Percentiles rank a stretch among this genome's conserved stretches.
These are phyloP conservation scores for Aegilops umbellulata DNA, from an alignment of 176 grass and related monocot genomes.

Conservation along the genomic window DNA sequence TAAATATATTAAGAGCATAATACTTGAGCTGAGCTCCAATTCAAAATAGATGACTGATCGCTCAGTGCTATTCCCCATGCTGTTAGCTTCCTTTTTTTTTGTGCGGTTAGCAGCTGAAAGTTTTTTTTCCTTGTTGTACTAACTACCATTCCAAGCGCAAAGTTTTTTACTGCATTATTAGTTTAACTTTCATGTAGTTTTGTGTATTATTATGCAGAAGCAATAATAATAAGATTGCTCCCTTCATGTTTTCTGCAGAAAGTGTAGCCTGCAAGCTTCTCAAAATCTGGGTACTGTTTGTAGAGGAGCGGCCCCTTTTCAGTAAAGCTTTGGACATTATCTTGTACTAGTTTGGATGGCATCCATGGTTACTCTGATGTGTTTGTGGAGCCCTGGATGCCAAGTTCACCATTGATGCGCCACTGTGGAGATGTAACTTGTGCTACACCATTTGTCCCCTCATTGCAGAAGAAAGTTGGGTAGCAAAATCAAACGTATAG, in stretches of 20 bases:
- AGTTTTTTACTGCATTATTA: slow-evolving; percentile 6
- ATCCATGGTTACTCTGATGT: slow-evolving; percentile 33
- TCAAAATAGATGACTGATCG: slow-evolving; percentile 1
- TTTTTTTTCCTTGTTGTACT: not conserved
- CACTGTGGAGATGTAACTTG: slow-evolving; percentile 27
- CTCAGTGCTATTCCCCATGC: slow-evolving; percentile 1
- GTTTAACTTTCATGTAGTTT: slow-evolving; percentile 6
- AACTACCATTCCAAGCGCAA: not conserved
- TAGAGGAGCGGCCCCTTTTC: not conserved
- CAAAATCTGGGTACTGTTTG: slow-evolving; percentile 4
- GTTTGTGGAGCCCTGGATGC: slow-evolving; percentile 34
- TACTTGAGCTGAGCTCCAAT: not conserved
- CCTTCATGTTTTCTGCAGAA: slow-evolving; percentile 48
- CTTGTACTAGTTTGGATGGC: slow-evolving; percentile 24
- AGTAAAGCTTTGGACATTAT: slow-evolving; percentile 20
- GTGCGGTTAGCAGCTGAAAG: not conserved
- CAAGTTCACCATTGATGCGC: slow-evolving; percentile 4
- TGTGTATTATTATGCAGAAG: not conserved
- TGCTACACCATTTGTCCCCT: slow-evolving; percentile 32
- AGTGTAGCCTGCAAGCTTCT: slow-evolving; percentile 1
- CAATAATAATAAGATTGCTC: not conserved
- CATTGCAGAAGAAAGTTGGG: slow-evolving; percentile 29
- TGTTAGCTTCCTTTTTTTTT: not conserved
- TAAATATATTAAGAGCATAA: slow-evolving; percentile 24
- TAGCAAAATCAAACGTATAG: slow-evolving; percentile 19